Conservation (phyloP, 2,329 filamentous ascomycete genomes). For the Diplodia mutila region DNA sequence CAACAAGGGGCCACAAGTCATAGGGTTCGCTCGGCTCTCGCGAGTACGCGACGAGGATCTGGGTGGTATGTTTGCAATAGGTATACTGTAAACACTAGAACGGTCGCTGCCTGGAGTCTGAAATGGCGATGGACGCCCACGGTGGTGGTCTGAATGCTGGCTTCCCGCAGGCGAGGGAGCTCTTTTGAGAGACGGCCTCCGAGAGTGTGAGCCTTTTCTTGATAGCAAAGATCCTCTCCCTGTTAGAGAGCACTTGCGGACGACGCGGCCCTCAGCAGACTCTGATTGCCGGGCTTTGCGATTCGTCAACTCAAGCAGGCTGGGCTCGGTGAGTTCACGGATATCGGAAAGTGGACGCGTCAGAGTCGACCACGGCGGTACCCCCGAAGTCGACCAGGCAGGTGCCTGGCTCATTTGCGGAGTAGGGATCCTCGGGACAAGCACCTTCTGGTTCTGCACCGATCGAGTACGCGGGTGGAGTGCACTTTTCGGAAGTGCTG, state of each 20-base stretch:
- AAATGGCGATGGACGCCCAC: slow-evolving; percentile 18
- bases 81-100: slow-evolving; percentile 52
- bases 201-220: slow-evolving; percentile 22
- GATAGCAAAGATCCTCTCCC: slow-evolving; percentile 37
- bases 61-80: slow-evolving; percentile 49
- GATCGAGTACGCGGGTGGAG: slow-evolving; percentile 1
- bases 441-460: background rate
- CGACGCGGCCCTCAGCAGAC: slow-evolving; percentile 30
- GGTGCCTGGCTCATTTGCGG: slow-evolving; percentile 28
- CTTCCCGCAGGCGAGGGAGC: slow-evolving; percentile 38
- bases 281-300: slow-evolving; percentile 32
- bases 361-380: slow-evolving; percentile 36
- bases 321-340: slow-evolving; percentile 55
- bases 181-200: slow-evolving; percentile 36
- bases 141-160: slow-evolving; percentile 30
- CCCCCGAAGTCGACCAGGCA: slow-evolving; percentile 33
- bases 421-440: background rate
- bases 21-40: slow-evolving; percentile 31
- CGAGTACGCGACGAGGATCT: slow-evolving; percentile 50
- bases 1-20: slow-evolving; percentile 29
- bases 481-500: background rate
- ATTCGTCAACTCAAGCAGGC: slow-evolving; percentile 45
- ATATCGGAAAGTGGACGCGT: slow-evolving; percentile 54
- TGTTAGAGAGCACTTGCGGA: slow-evolving; percentile 37
- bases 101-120: slow-evolving; percentile 42